Base-by-base conservation (phyloP, 805 yeast genomes). In the Candida xyloterini region DNA sequence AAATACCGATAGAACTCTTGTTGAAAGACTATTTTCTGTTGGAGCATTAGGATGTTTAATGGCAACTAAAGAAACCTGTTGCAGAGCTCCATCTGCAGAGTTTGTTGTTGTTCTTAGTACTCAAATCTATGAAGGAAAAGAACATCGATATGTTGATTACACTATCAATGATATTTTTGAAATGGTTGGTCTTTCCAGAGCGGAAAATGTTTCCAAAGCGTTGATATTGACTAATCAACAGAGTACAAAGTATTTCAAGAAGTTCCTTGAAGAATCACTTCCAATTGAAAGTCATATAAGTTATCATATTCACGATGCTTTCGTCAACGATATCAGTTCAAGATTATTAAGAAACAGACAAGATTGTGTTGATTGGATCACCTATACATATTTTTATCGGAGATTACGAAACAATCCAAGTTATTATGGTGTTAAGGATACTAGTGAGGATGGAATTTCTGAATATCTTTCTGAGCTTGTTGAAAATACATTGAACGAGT, bases 361-460 rank as follows among this genome's bases (percentile, higher is more conserved):
- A 52, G 93, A 84, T 50, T 86, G 95, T 52, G 76, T 93, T 43
- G 96, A 91, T 53, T 88, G 95, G 95, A 55, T 93, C 24, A 84
- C 96, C 0, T 86, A 76, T 57, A 74, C 95, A 0, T 84, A 80
- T 51, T 84, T 90, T 54, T 93, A 87, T 62, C 70, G 95, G 47
- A 70, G 98, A 35, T 58, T 93, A 15, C 83, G 79, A 40, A 71
- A 76, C 25, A 93, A 93, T 58, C 97, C 99, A 3, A 79, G 93
- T 43, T 93, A 75, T 57, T 93, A 93, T 56, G 96, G 89, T n/a
- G 74, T 87, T 7, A 68, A 67, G 28, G 85, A 81, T 44, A 67
- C 72, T 3, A 65, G 84, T 1, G 78, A 78, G 30, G 61, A 73
- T 22, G 95, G 95, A 0, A 59, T 91, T 6, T 87, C 95, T 1